Percentiles rank a stretch among this genome's conserved stretches.
These are phyloP conservation scores for Eucalyptus pauciflora DNA, from an alignment of 345 rosid species.

Conservation along the genomic window DNA sequence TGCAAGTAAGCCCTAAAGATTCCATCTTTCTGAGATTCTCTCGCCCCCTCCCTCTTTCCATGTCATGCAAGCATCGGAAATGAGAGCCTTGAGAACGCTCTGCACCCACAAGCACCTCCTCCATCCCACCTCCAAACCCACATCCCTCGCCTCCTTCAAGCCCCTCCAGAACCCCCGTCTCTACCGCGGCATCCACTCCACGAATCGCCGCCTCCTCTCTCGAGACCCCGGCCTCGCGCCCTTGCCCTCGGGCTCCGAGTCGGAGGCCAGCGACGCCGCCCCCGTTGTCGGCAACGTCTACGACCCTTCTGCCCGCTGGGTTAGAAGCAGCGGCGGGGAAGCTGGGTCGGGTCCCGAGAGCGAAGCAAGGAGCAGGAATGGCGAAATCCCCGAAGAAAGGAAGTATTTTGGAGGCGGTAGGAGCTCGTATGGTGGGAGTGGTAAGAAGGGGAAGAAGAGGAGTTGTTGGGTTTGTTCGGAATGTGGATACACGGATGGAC, in stretches of 20 bases:
- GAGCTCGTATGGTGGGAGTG: not conserved
- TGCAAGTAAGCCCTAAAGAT: not conserved
- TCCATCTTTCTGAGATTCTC: not conserved
- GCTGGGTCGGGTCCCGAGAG: not conserved
- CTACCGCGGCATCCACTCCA: not conserved
- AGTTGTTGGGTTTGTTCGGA: conserved; percentile 52
- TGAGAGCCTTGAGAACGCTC: not conserved
- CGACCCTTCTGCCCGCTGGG: not conserved
- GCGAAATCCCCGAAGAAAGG: not conserved
- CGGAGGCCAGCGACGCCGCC: not conserved
- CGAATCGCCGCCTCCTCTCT: not conserved
- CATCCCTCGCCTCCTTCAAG: not conserved
- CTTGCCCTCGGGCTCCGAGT: not conserved
- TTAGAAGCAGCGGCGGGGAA: not conserved
- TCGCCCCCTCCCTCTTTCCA: not conserved
- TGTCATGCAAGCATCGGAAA: not conserved
- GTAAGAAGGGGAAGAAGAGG: conserved; percentile 30
- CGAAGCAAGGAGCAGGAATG: not conserved
- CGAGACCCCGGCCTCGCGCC: not conserved
- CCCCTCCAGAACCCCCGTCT: not conserved
- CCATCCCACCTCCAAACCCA: not conserved
- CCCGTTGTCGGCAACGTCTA: not conserved
- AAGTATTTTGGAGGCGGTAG: not conserved
- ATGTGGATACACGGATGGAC: conserved; percentile 68
- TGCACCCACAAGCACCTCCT: not conserved